Evolutionary conservation across 805 yeast genomes (phyloP), one percentile per base, ranked within the genome.

Genomic region (Wickerhamiella sorbophila): DNA sequence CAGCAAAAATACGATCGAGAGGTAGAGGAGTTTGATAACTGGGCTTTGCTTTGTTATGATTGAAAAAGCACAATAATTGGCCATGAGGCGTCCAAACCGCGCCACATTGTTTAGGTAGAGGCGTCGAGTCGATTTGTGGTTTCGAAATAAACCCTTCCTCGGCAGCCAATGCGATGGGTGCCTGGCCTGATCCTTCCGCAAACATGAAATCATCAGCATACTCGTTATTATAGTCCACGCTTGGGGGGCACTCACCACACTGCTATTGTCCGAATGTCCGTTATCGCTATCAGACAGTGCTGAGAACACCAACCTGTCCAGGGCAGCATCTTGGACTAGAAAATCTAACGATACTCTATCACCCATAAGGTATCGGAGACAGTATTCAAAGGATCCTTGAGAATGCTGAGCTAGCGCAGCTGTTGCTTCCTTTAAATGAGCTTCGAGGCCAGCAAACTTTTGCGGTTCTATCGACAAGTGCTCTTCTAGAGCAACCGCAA

Each of bases 51-150:
- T 72, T 72, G 0, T 79, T 36, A 10, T 46, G 76, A 8, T 79
- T 71, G 60, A 84, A 85, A 53, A 87, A 87, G 54, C 94, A 83
- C 1, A 87, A 79, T 39, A 87, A 63, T 44, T 74, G 74, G 0
- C 95, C 95, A 3, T 74, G 70, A 10, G 75, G 70, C 0, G 93
- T 69, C 95, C 95, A 87, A 1, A 74, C 65, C 0, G 94, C 95
- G 8, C 95, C 95, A 63, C 95, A 87, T 8, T 86, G 91, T 54
- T 83, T 86, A 0, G 96, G 95, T 12, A 87, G 70, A 0, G 96
- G 96, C 0, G 94, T 83, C 33, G 84, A 77, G 54, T 84, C 94
- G 52, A 76, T 71, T 3, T 66, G 52, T 1, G 65, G 62, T 24
- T 53, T 54, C 17, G 52, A 49, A 8, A 52, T 42, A 12, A 9